phyloP scores from a whole-genome alignment of 345 rosid genomes.

The Citrus inodora region DNA sequence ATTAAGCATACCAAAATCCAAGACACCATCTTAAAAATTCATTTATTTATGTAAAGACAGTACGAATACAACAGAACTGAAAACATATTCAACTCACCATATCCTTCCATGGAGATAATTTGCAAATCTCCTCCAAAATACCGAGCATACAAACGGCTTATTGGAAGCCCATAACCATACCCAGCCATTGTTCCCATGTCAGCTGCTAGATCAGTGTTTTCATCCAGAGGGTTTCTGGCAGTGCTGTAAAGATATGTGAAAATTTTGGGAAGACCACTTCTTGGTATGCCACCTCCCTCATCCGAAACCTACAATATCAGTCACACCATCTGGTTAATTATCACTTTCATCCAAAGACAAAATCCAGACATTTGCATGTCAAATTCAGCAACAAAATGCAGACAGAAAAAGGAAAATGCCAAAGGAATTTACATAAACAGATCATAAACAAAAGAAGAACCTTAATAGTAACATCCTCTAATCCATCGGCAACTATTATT shows the following conservation, averaged over 20 bases:
- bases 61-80: background rate
- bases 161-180: conserved; percentile 91
- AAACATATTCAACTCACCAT: conserved; percentile 57
- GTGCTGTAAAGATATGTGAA: conserved; percentile 97
- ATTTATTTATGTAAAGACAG: background rate
- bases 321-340: conserved; percentile 11
- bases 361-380: background rate
- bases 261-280: conserved; percentile 96
- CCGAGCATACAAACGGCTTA: conserved; percentile 91
- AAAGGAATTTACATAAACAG: background rate
- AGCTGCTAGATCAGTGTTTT: conserved; percentile 53
- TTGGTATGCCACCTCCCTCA: conserved; percentile 96
- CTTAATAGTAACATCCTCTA: conserved; percentile 96
- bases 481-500: conserved; percentile 88
- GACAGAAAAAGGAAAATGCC: background rate
- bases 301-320: conserved; percentile 66
- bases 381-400: background rate
- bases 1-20: background rate
- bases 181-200: conserved; percentile 91
- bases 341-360: background rate
- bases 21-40: background rate
- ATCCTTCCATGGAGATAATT: conserved; percentile 97
- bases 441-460: conserved; percentile 22
- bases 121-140: conserved; percentile 98
- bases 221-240: conserved; percentile 84